Evolutionary conservation across 1,284 basidiomycete species (phyloP), one percentile per base, ranked within the genome.

Genomic region (Apiotrichum brassicae): DNA sequence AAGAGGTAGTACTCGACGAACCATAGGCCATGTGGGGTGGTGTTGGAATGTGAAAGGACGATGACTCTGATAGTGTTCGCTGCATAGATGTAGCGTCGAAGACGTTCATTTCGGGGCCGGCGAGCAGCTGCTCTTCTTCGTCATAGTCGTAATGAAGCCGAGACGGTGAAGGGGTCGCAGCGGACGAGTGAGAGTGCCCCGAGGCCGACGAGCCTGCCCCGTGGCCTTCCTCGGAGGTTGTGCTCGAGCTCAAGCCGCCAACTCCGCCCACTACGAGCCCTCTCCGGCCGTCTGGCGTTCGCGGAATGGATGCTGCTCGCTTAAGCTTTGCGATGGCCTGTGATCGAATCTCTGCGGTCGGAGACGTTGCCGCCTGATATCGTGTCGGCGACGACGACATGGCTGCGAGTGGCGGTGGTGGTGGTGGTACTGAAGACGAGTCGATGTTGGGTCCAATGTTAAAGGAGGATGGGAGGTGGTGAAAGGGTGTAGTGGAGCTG

Each of bases 291-390:
- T 89, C 85, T 67, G 88, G 87, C 79, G 86, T 86, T 48, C 89
- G 80, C 32, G 89, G 89, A 24, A 92, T 74, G 19, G 88, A 91
- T 42, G 88, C 87, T 33, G 89, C 88, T 60, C 89, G 82, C 73
- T 87, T 90, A 58, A 93, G 81, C 75, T 84, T 88, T 48, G 87
- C 87, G 53, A 92, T 83, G n/a, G 87, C 86, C 51, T 82, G 81
- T 63, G 87, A 86, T 53, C 89, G 80, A 22, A 56, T 56, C 34
- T 56, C 54, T 18, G 48, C 42, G 9, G 45, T 26, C 7, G 51
- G 48, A 23, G 51, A 49, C 14, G 51, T 46, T 19, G 49, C 36
- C 36, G 38, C 36, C 34, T 49, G 48, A 42, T 28, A 39, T 23
- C 33, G 48, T 22, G 44, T 34, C 22, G 48, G 50, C 9, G 48